Evolutionary conservation across 2,329 filamentous ascomycete species (phyloP).

Genomic region (Lasiodiplodia sp.): DNA sequence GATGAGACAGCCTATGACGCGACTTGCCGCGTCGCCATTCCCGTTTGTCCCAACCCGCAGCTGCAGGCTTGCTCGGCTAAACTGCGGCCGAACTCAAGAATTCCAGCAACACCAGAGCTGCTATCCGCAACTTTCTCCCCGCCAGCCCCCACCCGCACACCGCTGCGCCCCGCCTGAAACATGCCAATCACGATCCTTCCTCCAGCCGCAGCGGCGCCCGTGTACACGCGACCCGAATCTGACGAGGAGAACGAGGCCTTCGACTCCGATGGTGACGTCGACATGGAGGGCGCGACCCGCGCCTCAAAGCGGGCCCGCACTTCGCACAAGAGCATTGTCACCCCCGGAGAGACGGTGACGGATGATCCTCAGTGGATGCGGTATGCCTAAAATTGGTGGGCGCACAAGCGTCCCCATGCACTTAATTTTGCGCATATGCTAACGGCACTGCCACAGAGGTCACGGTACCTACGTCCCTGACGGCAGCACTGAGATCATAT

Average conservation of each 20-base stretch:
- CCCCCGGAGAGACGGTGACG: slow-evolving; percentile 87
- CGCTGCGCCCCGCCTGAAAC: slow-evolving; percentile 27
- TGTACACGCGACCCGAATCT: slow-evolving; percentile 35
- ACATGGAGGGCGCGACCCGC: slow-evolving; percentile 55
- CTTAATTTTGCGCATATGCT: slow-evolving; percentile 32
- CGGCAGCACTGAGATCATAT: slow-evolving; percentile 74
- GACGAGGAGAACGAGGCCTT: slow-evolving; percentile 43
- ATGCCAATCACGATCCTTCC: slow-evolving; percentile 69
- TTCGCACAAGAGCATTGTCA: slow-evolving; percentile 68
- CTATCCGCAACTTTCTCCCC: not conserved
- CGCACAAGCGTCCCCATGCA: not conserved
- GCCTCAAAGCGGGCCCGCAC: slow-evolving; percentile 49
- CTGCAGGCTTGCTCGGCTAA: not conserved
- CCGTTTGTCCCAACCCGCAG: not conserved
- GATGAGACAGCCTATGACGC: slow-evolving; percentile 16
- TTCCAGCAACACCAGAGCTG: slow-evolving; percentile 10
- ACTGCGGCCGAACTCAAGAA: not conserved
- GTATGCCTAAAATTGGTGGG: slow-evolving; percentile 17
- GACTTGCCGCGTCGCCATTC: slow-evolving; percentile 8
- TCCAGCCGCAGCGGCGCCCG: slow-evolving; percentile 52
- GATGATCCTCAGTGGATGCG: slow-evolving; percentile 95
- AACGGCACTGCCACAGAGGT: slow-evolving; percentile 64
- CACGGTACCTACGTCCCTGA: slow-evolving; percentile 85
- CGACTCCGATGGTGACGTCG: slow-evolving; percentile 58
- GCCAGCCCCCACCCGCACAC: not conserved